Percentiles rank a stretch among this genome's conserved stretches.
Conservation (phyloP, 2,329 filamentous ascomycete species). For the Pezicula neosporulosa region DNA sequence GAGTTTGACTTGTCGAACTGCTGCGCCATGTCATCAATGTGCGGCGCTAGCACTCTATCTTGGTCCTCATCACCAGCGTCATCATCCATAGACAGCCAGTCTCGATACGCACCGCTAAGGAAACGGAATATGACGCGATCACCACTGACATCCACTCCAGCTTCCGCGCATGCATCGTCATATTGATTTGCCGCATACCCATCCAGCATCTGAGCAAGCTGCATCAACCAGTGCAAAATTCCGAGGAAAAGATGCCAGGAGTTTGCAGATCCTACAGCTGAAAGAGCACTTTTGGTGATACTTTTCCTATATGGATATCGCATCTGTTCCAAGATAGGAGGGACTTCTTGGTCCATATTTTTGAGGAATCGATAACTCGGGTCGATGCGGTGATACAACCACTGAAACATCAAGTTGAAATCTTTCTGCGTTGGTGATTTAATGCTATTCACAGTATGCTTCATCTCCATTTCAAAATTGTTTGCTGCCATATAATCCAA, state of each 20-base stretch:
- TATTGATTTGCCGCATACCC: slow-evolving; percentile 75
- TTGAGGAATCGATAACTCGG: slow-evolving; percentile 92
- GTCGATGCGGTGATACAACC: slow-evolving; percentile 94
- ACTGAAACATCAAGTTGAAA: slow-evolving; percentile 97
- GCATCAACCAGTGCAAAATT: slow-evolving; percentile 98
- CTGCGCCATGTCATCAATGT: slow-evolving; percentile 81
- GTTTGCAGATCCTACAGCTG: slow-evolving; percentile 92
- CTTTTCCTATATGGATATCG: slow-evolving; percentile 93
- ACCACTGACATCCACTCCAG: slow-evolving; percentile 80
- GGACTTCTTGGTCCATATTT: slow-evolving; percentile 92
- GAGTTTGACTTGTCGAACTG: slow-evolving; percentile 85
- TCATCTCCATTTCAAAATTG: slow-evolving; percentile 98
- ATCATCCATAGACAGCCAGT: slow-evolving; percentile 91
- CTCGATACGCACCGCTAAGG: slow-evolving; percentile 81
- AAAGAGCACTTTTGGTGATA: slow-evolving; percentile 94
- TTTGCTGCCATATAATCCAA: slow-evolving; percentile 88
- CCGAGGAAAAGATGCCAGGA: slow-evolving; percentile 89
- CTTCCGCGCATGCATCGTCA: slow-evolving; percentile 85
- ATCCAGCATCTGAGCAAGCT: slow-evolving; percentile 90
- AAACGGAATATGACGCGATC: slow-evolving; percentile 96
- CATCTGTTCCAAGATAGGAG: slow-evolving; percentile 86
- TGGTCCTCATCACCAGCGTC: slow-evolving; percentile 84
- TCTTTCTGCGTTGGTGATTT: slow-evolving; percentile 97
- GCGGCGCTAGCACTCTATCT: slow-evolving; percentile 73
- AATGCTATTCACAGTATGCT: slow-evolving; percentile 85